phyloP scores from a whole-genome alignment of 2,329 filamentous ascomycete genomes.

The Verticillium albo-atrum region DNA sequence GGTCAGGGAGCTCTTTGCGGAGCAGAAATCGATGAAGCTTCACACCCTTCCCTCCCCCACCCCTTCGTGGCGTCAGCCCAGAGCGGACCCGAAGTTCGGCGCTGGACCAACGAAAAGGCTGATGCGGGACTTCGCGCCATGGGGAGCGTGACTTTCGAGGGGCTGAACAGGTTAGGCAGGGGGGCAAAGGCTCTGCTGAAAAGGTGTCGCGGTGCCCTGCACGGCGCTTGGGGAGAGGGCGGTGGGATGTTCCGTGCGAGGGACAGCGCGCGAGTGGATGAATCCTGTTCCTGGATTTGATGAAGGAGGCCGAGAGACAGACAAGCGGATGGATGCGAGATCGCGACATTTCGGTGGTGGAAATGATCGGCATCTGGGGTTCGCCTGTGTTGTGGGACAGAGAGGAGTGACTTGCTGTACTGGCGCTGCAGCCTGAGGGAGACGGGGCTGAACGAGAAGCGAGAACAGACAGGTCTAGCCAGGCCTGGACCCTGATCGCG shows the following conservation, averaged over 20 bases:
- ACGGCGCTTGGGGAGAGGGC: background rate
- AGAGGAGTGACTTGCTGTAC: too few species aligned
- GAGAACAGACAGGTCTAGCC: background rate
- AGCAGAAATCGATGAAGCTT: too few species aligned
- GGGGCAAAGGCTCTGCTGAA: background rate
- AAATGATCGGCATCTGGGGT: background rate
- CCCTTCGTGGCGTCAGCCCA: background rate
- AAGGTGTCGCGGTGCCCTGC: background rate
- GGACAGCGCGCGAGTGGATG: background rate
- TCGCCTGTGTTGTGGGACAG: too few species aligned
- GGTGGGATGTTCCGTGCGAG: background rate
- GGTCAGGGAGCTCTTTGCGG: background rate
- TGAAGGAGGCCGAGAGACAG: background rate
- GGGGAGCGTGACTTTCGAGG: background rate
- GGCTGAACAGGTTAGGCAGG: background rate
- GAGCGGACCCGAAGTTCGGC: background rate
- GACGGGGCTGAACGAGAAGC: too few species aligned
- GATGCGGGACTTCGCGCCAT: background rate
- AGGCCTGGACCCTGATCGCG: background rate
- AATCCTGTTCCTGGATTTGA: background rate
- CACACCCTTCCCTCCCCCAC: too few species aligned
- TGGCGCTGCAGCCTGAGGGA: too few species aligned
- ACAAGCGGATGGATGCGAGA: background rate
- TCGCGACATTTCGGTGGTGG: background rate
- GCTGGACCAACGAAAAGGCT: background rate